Conservation (phyloP, 345 rosid species). For the Hevea brasiliensis region DNA sequence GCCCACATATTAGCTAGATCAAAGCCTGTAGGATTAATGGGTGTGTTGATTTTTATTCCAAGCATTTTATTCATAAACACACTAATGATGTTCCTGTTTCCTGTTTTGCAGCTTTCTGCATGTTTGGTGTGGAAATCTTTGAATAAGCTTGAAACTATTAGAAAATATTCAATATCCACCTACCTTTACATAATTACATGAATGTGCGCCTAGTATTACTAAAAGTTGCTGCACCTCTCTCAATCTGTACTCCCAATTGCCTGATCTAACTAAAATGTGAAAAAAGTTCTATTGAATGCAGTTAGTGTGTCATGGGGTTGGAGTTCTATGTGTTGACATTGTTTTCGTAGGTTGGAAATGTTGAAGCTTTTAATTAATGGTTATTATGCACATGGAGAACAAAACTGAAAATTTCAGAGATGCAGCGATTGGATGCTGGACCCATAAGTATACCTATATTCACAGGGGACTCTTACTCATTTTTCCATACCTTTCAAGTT, state of each 20-base stretch:
- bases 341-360: slow-evolving; percentile 80
- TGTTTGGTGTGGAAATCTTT: not conserved
- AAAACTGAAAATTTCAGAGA: slow-evolving; percentile 73
- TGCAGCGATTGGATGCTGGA: slow-evolving; percentile 98
- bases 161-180: too few species aligned
- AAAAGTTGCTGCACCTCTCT: too few species aligned
- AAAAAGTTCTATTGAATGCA: not conserved
- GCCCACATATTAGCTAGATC: too few species aligned
- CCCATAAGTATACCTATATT: slow-evolving; percentile 54
- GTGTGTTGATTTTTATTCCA: too few species aligned
- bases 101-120: not conserved
- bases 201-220: too few species aligned
- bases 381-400: slow-evolving; percentile 96
- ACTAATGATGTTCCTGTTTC: too few species aligned
- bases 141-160: not conserved
- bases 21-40: too few species aligned
- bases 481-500: not conserved
- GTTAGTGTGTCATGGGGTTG: slow-evolving; percentile 9
- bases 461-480: not conserved
- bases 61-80: too few species aligned
- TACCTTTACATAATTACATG: too few species aligned
- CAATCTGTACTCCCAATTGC: too few species aligned
- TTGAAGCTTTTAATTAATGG: slow-evolving; percentile 81
- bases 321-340: slow-evolving; percentile 16
- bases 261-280: not conserved